phyloP scores from a whole-genome alignment of 805 yeast genomes.

The Teunomyces barrocoloradensis region DNA sequence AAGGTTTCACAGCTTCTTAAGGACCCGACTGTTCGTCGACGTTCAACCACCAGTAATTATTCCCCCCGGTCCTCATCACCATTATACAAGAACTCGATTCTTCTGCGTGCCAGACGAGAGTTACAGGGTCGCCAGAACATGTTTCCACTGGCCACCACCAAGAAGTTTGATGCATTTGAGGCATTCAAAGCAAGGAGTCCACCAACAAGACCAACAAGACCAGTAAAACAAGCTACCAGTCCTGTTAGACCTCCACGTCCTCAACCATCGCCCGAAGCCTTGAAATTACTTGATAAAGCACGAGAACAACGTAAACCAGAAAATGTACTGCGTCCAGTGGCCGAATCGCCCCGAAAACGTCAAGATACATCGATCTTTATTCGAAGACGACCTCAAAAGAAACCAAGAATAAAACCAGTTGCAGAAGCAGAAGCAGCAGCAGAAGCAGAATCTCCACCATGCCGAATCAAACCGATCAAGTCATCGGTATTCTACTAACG shows the following conservation, averaged over 20 bases:
- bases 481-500: constrained; percentile 28
- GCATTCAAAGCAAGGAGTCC: constrained; percentile 13
- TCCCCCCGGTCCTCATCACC: constrained; percentile 6
- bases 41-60: constrained; percentile 1
- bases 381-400: constrained; percentile 7
- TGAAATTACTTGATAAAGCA: background rate
- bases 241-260: background rate
- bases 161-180: constrained; percentile 23
- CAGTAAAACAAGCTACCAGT: too few relatives aligned
- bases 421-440: constrained; percentile 3
- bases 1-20: constrained; percentile 25
- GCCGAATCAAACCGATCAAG: constrained; percentile 21
- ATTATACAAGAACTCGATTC: constrained; percentile 21
- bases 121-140: constrained; percentile 32
- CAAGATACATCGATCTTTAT: constrained; percentile 10
- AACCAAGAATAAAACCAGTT: constrained; percentile 3
- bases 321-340: background rate
- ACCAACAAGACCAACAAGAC: background rate
- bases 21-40: constrained; percentile 27
- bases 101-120: constrained; percentile 36
- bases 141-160: constrained; percentile 18
- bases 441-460: background rate
- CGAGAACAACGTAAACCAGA: background rate
- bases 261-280: background rate
- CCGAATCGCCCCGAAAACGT: background rate